Percentiles rank a stretch among this genome's conserved stretches.
These are phyloP conservation scores for Davidsoniella australis DNA, from an alignment of 2,329 filamentous ascomycete species.

Conservation along the genomic window DNA sequence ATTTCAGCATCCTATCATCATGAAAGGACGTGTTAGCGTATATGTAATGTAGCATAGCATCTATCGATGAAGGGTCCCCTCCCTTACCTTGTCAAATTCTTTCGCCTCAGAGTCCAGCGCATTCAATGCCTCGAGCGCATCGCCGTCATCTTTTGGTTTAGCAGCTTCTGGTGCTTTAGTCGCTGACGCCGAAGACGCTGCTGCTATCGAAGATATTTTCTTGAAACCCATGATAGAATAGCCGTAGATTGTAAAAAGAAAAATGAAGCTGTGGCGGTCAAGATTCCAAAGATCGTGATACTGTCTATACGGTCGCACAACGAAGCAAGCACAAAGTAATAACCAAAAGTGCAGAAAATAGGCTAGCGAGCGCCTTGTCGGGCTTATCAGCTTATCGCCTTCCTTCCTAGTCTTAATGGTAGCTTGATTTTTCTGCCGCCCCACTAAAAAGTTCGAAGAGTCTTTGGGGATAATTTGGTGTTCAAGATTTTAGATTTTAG, in stretches of 20 bases:
- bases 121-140: conserved; percentile 47
- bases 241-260: background rate
- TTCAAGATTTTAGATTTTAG: background rate
- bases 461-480: conserved; percentile 7
- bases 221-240: conserved; percentile 11
- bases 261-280: background rate
- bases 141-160: conserved; percentile 34
- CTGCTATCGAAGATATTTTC: conserved; percentile 20
- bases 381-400: too few relatives aligned
- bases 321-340: too few relatives aligned
- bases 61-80: too few relatives aligned
- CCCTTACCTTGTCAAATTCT: conserved; percentile 68
- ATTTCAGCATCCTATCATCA: conserved; percentile 72
- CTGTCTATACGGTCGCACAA: too few relatives aligned
- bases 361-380: too few relatives aligned
- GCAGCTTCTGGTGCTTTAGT: conserved; percentile 15
- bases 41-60: conserved; percentile 3
- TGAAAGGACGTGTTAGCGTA: background rate
- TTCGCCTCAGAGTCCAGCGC: conserved; percentile 71
- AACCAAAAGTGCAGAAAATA: too few relatives aligned
- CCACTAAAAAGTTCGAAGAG: conserved; percentile 5
- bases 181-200: conserved; percentile 20
- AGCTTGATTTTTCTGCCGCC: conserved; percentile 1
- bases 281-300: too few relatives aligned
- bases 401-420: background rate